Conservation (phyloP, 139 green algal species). For the Chloropicon primus region DNA sequence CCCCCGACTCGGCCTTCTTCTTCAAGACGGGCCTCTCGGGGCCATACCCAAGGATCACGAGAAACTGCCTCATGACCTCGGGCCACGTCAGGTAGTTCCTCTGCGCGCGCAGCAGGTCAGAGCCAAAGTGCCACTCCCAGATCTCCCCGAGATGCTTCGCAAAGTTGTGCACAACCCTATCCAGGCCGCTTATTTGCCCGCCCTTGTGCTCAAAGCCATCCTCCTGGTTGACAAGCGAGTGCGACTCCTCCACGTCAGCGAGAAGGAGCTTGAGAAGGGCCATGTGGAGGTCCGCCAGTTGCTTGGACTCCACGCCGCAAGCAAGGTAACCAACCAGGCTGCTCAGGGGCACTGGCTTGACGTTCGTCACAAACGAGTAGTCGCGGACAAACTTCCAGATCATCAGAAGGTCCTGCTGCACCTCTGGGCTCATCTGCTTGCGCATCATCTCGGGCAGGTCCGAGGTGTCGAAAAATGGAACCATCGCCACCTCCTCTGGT, state of each 20-base stretch:
- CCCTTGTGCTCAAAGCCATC: background rate
- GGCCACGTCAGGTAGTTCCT: conserved; percentile 76
- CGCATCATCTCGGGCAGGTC: background rate
- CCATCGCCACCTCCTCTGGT: background rate
- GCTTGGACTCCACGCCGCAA: background rate
- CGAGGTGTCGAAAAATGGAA: background rate
- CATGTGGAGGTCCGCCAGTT: background rate
- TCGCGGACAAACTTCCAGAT: background rate
- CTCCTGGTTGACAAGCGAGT: conserved; percentile 16
- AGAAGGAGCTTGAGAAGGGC: conserved; percentile 26
- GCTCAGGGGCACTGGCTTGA: background rate
- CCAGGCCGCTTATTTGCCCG: background rate
- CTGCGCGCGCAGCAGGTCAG: conserved; percentile 78
- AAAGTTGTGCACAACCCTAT: background rate
- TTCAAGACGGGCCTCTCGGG: conserved; percentile 12
- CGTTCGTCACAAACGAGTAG: background rate
- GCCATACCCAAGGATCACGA: conserved; percentile 18
- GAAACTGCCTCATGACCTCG: conserved; percentile 65
- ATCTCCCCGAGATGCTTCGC: conserved; percentile 56
- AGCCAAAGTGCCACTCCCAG: conserved; percentile 81
- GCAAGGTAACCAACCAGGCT: background rate
- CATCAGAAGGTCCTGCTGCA: background rate
- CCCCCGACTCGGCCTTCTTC: background rate
- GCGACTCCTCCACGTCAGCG: conserved; percentile 62
- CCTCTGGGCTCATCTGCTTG: too few species aligned